Evolutionary conservation across 257 asterid genomes (phyloP).

Genomic region (Plantago ovata): DNA sequence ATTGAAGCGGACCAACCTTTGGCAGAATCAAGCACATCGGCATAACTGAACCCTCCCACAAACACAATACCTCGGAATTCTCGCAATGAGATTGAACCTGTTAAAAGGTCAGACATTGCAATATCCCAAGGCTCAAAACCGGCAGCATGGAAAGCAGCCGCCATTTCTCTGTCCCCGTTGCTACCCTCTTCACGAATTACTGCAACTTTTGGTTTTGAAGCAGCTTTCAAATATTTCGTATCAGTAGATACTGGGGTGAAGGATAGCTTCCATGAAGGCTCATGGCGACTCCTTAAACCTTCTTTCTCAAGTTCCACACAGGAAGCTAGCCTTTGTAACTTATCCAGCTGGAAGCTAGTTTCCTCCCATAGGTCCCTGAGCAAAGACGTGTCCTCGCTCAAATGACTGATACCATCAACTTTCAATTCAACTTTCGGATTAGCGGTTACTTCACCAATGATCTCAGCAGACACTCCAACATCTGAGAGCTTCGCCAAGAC

Average conservation of each 20-base stretch:
- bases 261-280: slow-evolving; percentile 71
- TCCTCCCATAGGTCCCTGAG: slow-evolving; percentile 94
- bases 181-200: slow-evolving; percentile 93
- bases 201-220: slow-evolving; percentile 80
- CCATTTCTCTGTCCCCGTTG: slow-evolving; percentile 96
- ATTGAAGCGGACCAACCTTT: slow-evolving; percentile 97
- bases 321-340: slow-evolving; percentile 68
- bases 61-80: slow-evolving; percentile 65
- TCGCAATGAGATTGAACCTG: slow-evolving; percentile 42
- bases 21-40: slow-evolving; percentile 92
- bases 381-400: slow-evolving; percentile 48
- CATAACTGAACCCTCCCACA: slow-evolving; percentile 89
- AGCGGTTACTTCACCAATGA: slow-evolving; percentile 61
- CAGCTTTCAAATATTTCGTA: slow-evolving; percentile 42
- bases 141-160: slow-evolving; percentile 84
- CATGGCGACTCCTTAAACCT: slow-evolving; percentile 61
- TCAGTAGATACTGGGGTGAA: slow-evolving; percentile 60
- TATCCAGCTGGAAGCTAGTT: slow-evolving; percentile 79
- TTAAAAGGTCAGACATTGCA: slow-evolving; percentile 90
- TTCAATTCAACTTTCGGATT: slow-evolving; percentile 46
- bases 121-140: slow-evolving; percentile 98
- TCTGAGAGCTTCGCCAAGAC: slow-evolving; percentile 43
- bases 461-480: slow-evolving; percentile 46
- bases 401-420: slow-evolving; percentile 50
- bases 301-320: slow-evolving; percentile 78